Percentiles rank a stretch among this genome's conserved stretches.
phyloP scores from a whole-genome alignment of 2,329 filamentous ascomycete genomes.

The Colletotrichum tanaceti region DNA sequence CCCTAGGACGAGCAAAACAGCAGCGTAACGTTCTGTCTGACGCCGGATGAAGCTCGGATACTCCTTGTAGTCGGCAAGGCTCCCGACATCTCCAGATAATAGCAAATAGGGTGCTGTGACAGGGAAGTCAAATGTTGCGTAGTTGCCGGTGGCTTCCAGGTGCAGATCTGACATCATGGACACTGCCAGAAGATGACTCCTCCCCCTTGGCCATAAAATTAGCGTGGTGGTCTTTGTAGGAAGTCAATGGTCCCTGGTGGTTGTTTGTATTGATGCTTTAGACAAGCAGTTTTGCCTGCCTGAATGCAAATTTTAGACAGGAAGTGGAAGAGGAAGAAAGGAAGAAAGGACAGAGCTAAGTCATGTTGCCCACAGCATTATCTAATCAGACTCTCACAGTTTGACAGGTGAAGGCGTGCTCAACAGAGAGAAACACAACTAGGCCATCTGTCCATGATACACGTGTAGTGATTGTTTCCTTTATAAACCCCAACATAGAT shows the following conservation, averaged over 20 bases:
- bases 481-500: background rate
- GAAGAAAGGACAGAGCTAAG: background rate
- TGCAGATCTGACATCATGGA: conserved; percentile 65
- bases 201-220: background rate
- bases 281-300: background rate
- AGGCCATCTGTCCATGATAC: background rate
- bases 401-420: background rate
- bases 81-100: conserved; percentile 63
- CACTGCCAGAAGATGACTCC: background rate
- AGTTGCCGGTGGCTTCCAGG: conserved; percentile 59
- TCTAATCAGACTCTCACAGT: background rate
- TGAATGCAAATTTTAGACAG: background rate
- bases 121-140: conserved; percentile 55
- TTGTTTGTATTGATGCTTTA: background rate
- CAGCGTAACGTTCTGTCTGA: conserved; percentile 55
- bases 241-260: too few species aligned
- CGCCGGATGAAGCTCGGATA: conserved; percentile 58
- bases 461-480: background rate
- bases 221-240: background rate
- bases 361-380: background rate
- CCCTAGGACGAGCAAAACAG: conserved; percentile 61
- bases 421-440: too few species aligned
- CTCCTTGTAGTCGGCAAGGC: conserved; percentile 58
- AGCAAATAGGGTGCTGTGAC: conserved; percentile 56
- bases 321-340: background rate